Evolutionary conservation across 2,329 filamentous ascomycete genomes (phyloP).

Genomic region (Sphaerulina populicola): DNA sequence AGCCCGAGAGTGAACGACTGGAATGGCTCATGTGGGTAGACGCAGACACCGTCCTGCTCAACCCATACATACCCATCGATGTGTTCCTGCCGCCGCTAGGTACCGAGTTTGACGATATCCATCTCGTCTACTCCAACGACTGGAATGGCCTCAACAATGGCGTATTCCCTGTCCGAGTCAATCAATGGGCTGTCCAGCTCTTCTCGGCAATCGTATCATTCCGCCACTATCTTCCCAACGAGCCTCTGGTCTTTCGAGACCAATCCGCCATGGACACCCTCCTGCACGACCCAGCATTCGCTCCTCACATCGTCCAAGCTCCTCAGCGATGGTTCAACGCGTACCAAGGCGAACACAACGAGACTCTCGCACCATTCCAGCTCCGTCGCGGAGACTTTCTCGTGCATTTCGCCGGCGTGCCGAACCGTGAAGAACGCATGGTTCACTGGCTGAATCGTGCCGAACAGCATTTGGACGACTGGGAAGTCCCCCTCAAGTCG

Average conservation of each 20-base stretch:
- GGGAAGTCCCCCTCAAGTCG: conserved; percentile 34
- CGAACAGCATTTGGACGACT: conserved; percentile 34
- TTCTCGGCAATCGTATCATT: conserved; percentile 36
- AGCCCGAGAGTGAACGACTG: conserved; percentile 34
- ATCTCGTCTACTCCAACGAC: conserved; percentile 36
- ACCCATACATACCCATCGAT: conserved; percentile 37
- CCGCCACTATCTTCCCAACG: conserved; percentile 34
- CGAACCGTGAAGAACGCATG: conserved; percentile 32
- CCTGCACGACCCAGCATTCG: conserved; percentile 32
- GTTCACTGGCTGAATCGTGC: conserved; percentile 34
- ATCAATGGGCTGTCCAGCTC: conserved; percentile 35
- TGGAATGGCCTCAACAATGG: conserved; percentile 40
- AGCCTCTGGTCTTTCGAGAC: conserved; percentile 34
- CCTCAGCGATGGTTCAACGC: conserved; percentile 42
- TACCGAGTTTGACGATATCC: conserved; percentile 31
- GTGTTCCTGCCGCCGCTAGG: conserved; percentile 35
- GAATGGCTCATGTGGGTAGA: conserved; percentile 42
- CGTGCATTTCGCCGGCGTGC: conserved; percentile 38
- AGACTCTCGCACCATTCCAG: conserved; percentile 32
- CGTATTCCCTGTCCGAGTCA: conserved; percentile 38
- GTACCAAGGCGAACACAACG: conserved; percentile 35
- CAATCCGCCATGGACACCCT: conserved; percentile 38
- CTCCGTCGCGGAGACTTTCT: conserved; percentile 37
- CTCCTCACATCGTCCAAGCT: conserved; percentile 30
- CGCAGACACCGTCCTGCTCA: conserved; percentile 40